Evolutionary conservation across 345 rosid genomes (phyloP), one percentile per base, ranked within the genome.

Genomic region (Citrus unshiu): DNA sequence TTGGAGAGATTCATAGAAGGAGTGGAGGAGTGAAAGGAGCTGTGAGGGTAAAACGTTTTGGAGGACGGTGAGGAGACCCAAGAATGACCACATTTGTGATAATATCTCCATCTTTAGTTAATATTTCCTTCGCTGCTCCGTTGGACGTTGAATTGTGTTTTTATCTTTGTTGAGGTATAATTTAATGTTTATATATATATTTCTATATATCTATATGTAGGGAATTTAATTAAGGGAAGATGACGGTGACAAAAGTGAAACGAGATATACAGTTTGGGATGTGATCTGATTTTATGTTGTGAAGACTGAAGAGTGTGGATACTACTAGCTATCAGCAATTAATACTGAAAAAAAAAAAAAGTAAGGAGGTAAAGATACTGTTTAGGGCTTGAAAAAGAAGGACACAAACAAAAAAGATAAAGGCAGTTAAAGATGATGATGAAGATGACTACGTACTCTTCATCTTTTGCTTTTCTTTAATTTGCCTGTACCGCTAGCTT

Each of bases 21-120:
- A 86, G 58, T 75, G 78, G 34, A 86, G 59, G 24, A 86, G 79
- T 32, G 90, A 82, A n/a, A 84, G 88, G 34, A 87, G 77, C 37
- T 85, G 90, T 6, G 90, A 70, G 8, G 90, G 90, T 43, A 87
- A 64, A 78, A 87, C 81, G 79, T 87, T 87, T 65, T 87, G 90
- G 51, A 87, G 85, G n/a, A 85, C 88, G 0, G 90, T 87, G 1
- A 87, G 84, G 63, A 87, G 90, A 24, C 90, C 90, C 12, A 87
- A 76, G 12, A 87, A 67, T 4, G 90, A 87, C 90, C 90, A 87
- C 80, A 87, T 68, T 30, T 87, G 88, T 1, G 90, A 87, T 71
- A 87, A 68, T 39, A 87, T 76, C 78, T 87, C 88, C 90, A 87
- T 85, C 2, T 35, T 35, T 0, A 2, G 10, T 2, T 61, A 46